Base-by-base conservation (phyloP, 345 rosid species). In the Geranium rotundifolium region DNA sequence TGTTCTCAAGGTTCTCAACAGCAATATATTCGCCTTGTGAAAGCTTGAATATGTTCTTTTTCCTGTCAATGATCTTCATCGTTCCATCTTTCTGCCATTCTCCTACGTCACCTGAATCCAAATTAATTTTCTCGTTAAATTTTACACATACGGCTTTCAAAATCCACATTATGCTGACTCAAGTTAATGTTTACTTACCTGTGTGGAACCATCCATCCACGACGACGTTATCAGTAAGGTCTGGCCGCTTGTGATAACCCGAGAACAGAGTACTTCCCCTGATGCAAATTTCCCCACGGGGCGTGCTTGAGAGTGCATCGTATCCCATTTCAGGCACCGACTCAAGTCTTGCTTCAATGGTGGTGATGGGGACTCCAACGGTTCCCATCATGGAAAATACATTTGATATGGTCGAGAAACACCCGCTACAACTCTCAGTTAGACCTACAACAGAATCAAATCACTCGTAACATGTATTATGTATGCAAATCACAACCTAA, bases 11-110 rank as follows among this genome's bases (percentile, higher is more conserved):
- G 60, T 69, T 88, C 79, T 90, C 97, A 8, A 93, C 95, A 10
- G 99, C 96, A 70, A 93, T 83, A 61, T 93, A 93, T 83, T 93
- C 99, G 19, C 96, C 97, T 71, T 93, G 97, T 19, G 97, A 90
- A 57, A 90, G 84, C 83, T 90, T 90, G 67, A 93, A 93, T 65
- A 93, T 90, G 77, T 92, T 92, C 88, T 89, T 89, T 46, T 92
- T 85, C 75, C 96, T 84, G 76, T 89, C 96, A 19, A 92, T 83
- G 58, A 92, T 84, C 78, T 92, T 92, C 95, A 92, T 72, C 7
- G 91, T 74, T 71, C 98, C 98, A 72, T 83, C 81, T 14, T 84
- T 78, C 73, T 89, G 95, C 96, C 82, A 77, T 65, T 92, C 96
- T 56, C 96, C 98, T 52, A 92, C 80, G 74, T 92, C 98, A 63